Conservation (phyloP, 495 filamentous ascomycete species). For the Xylaria acuta region DNA sequence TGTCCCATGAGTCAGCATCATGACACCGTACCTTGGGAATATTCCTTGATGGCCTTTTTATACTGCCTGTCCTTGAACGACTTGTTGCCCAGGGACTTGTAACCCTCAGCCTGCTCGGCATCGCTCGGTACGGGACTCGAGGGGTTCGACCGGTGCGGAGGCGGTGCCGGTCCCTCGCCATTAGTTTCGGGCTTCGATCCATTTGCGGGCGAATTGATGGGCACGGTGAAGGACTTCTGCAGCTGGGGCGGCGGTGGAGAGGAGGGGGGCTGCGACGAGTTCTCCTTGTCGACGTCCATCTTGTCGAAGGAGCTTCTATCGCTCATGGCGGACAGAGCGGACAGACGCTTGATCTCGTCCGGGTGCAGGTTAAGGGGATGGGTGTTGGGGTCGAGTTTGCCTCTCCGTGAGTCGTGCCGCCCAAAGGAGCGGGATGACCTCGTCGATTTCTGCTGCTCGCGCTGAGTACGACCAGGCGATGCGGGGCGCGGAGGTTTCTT, state of each 20-base stretch:
- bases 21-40: conserved; percentile 78
- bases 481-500: conserved; percentile 38
- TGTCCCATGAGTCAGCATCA: neutral
- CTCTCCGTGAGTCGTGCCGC: conserved; percentile 50
- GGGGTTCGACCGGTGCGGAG: conserved; percentile 74
- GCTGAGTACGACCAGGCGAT: conserved; percentile 35
- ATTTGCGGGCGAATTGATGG: conserved; percentile 40
- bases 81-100: conserved; percentile 92
- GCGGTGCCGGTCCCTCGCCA: conserved; percentile 71
- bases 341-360: conserved; percentile 76
- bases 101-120: conserved; percentile 79
- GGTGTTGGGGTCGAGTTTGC: conserved; percentile 68
- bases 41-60: conserved; percentile 82
- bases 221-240: conserved; percentile 46
- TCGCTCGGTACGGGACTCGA: conserved; percentile 61
- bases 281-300: conserved; percentile 84
- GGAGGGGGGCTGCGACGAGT: conserved; percentile 53
- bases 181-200: conserved; percentile 44
- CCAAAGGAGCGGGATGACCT: conserved; percentile 48
- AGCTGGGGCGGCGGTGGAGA: conserved; percentile 50
- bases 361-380: conserved; percentile 89
- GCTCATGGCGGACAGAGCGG: conserved; percentile 73
- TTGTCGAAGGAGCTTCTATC: conserved; percentile 62
- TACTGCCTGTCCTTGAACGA: conserved; percentile 95
- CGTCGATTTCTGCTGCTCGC: conserved; percentile 42